Conservation (phyloP, 129 eudicot genomes). For the Oenanthe sinensis region DNA sequence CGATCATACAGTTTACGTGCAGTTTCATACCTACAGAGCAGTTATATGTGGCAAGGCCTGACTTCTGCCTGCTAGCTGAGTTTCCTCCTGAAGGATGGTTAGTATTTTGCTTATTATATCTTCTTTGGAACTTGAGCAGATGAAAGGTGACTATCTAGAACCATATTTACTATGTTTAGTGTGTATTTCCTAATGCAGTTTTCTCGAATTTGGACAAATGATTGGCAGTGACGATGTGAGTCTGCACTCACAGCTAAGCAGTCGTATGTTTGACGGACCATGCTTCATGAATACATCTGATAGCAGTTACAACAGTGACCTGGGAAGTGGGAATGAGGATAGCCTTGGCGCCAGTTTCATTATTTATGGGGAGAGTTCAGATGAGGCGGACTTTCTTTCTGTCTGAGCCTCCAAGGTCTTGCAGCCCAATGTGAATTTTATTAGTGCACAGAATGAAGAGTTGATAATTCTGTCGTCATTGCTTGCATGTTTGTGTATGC, state of each 20-base stretch:
- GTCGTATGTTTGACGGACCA: slow-evolving; percentile 39
- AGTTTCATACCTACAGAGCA: slow-evolving; percentile 54
- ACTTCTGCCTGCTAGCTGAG: slow-evolving; percentile 55
- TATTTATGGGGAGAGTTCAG: slow-evolving; percentile 57
- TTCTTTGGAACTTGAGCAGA: neutral
- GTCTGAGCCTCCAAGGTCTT: slow-evolving; percentile 16
- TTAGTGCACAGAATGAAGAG: neutral
- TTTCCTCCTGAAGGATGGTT: slow-evolving; percentile 70
- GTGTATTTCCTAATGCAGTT: slow-evolving; percentile 34
- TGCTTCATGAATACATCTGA: slow-evolving; percentile 41
- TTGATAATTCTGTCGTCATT: neutral
- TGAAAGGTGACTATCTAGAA: neutral
- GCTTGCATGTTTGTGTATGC: neutral
- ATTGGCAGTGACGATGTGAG: slow-evolving; percentile 42
- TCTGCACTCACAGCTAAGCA: slow-evolving; percentile 35
- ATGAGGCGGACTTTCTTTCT: slow-evolving; percentile 43
- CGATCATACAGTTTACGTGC: slow-evolving; percentile 16
- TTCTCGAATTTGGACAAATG: slow-evolving; percentile 48
- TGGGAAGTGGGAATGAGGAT: slow-evolving; percentile 60
- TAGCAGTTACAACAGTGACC: slow-evolving; percentile 55
- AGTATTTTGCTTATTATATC: neutral
- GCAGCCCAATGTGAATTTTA: neutral
- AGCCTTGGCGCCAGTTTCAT: slow-evolving; percentile 26
- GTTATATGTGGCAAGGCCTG: slow-evolving; percentile 56
- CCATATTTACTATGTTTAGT: neutral